Percentiles rank a stretch among this genome's conserved stretches.
Evolutionary conservation across 176 grass and related monocot species (phyloP).

Genomic region (Musa schizocarpa): DNA sequence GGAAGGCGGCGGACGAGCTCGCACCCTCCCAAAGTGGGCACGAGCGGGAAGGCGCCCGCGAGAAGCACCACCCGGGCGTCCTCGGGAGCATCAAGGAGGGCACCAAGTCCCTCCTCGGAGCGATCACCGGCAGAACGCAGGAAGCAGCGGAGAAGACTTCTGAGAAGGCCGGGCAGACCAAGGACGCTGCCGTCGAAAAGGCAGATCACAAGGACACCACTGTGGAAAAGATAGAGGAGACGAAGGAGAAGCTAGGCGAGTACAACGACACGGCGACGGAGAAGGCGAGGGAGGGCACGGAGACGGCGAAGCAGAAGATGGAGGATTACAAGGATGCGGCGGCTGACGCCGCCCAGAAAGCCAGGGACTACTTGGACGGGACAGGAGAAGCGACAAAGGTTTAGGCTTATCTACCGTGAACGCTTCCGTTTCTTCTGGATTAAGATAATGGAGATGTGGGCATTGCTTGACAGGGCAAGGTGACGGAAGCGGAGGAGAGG

Average conservation of each 20-base stretch:
- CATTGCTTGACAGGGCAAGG: slow-evolving; percentile 19
- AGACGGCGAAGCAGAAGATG: slow-evolving; percentile 27
- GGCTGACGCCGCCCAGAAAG: slow-evolving; percentile 25
- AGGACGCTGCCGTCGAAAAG: neutral
- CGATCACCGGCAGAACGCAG: slow-evolving; percentile 32
- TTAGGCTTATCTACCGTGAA: too few species aligned
- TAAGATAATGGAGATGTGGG: too few species aligned
- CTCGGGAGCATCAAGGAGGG: slow-evolving; percentile 49
- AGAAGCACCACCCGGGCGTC: slow-evolving; percentile 29
- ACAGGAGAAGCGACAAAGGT: slow-evolving; percentile 30
- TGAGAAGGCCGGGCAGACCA: neutral
- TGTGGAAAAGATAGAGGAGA: slow-evolving; percentile 23
- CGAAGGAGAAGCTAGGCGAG: too few species aligned
- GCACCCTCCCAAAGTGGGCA: slow-evolving; percentile 20
- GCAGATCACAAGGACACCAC: slow-evolving; percentile 25
- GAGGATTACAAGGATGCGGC: slow-evolving; percentile 27
- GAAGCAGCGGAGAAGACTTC: neutral
- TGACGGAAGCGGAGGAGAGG: slow-evolving; percentile 21
- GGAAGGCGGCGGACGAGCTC: slow-evolving; percentile 46
- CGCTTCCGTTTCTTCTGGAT: neutral
- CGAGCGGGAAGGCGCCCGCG: slow-evolving; percentile 6
- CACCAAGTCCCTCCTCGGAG: slow-evolving; percentile 35
- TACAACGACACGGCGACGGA: neutral
- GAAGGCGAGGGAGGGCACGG: slow-evolving; percentile 22
- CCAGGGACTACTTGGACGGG: slow-evolving; percentile 21